A percentile compares a stretch with the other conserved stretches of the same genome.
These are phyloP conservation scores for Nothomitra cinnamomea DNA, from an alignment of 2,329 filamentous ascomycete genomes.

Conservation along the genomic window DNA sequence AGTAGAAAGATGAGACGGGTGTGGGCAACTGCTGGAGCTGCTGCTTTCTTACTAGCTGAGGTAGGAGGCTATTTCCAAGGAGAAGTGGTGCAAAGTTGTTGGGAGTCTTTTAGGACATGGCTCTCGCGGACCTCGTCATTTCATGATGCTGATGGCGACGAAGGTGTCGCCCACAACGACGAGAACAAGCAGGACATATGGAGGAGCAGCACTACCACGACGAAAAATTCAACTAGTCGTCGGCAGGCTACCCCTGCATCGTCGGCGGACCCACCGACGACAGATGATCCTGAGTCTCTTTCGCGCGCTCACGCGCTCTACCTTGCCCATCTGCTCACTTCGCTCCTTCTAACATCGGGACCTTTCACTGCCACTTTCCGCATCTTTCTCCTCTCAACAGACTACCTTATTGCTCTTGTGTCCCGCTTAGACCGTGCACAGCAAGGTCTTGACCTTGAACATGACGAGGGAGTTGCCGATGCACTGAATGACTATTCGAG, in stretches of 20 bases:
- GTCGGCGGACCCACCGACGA: neutral
- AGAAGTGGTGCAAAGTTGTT: slow-evolving; percentile 68
- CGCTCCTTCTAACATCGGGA: slow-evolving; percentile 39
- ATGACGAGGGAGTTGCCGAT: slow-evolving; percentile 62
- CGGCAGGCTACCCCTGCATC: slow-evolving; percentile 15
- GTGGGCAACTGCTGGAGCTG: slow-evolving; percentile 80
- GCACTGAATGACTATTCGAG: slow-evolving; percentile 18
- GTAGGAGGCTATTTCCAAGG: slow-evolving; percentile 79
- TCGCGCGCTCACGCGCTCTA: slow-evolving; percentile 65
- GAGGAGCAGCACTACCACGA: slow-evolving; percentile 1
- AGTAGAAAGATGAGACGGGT: slow-evolving; percentile 56
- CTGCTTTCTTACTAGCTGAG: slow-evolving; percentile 78
- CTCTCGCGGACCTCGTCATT: slow-evolving; percentile 28
- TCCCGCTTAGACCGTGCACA: slow-evolving; percentile 61
- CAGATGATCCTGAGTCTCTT: slow-evolving; percentile 69
- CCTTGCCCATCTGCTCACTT: slow-evolving; percentile 40
- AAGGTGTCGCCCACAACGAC: neutral
- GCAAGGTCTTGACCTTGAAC: slow-evolving; percentile 61
- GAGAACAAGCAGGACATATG: neutral
- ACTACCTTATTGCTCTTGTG: slow-evolving; percentile 64
- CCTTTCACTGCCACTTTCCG: slow-evolving; percentile 49
- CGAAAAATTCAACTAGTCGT: neutral
- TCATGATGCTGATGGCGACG: neutral
- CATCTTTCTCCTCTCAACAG: slow-evolving; percentile 53
- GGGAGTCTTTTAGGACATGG: slow-evolving; percentile 66